Evolutionary conservation across 345 rosid species (phyloP).

Genomic region (Aquilaria sinensis): DNA sequence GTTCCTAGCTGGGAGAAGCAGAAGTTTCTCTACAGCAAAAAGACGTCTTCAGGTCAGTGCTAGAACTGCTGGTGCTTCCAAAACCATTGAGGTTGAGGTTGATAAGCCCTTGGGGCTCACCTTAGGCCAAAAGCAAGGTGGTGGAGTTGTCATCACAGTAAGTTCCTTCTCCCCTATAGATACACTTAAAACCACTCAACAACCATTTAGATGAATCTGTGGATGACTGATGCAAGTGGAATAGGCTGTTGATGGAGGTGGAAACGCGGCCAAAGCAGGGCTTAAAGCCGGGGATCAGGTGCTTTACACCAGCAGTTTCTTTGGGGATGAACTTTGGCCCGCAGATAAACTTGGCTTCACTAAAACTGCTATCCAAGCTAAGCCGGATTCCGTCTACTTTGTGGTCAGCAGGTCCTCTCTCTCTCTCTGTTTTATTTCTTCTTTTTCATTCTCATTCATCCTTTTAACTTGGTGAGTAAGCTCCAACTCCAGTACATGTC

Average conservation of each 20-base stretch:
- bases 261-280: conserved; percentile 94
- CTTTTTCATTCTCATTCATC: not conserved
- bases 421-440: not conserved
- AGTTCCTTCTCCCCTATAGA: conserved; percentile 16
- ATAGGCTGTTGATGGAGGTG: conserved; percentile 91
- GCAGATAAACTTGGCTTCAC: conserved; percentile 97
- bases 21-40: conserved; percentile 6
- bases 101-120: conserved; percentile 96
- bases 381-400: conserved; percentile 92
- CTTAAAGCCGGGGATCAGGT: conserved; percentile 92
- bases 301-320: conserved; percentile 93
- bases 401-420: conserved; percentile 74
- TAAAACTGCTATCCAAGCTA: conserved; percentile 96
- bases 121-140: conserved; percentile 81
- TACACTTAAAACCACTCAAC: too few relatives aligned
- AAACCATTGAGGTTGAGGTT: conserved; percentile 82
- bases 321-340: conserved; percentile 99
- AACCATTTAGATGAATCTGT: not conserved
- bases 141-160: conserved; percentile 90
- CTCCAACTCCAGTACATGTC: too few relatives aligned
- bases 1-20: conserved; percentile 27
- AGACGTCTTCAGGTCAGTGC: conserved; percentile 52
- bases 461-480: not conserved
- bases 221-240: not conserved
- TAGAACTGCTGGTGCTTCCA: conserved; percentile 68